A percentile compares a stretch with the other conserved stretches of the same genome.
Evolutionary conservation across 2,329 filamentous ascomycete species (phyloP).

Genomic region (Elsinoe perseae): DNA sequence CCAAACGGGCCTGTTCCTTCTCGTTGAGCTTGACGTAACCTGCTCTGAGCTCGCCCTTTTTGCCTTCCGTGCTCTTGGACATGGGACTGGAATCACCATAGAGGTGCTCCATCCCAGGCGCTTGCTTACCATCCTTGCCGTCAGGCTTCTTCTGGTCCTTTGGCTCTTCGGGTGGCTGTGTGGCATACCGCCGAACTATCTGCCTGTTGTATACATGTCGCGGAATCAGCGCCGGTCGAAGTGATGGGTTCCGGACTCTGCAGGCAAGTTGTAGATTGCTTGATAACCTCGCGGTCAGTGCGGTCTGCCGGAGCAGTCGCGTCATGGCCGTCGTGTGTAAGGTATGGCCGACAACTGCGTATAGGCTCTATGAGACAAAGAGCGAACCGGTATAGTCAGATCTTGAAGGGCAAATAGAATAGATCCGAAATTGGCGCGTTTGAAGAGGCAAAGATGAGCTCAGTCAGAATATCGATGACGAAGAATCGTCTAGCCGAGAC

Average conservation of each 20-base stretch:
- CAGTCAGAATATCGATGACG: constrained; percentile 13
- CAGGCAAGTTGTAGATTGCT: constrained; percentile 28
- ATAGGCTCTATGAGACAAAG: neutral
- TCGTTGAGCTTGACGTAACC: constrained; percentile 42
- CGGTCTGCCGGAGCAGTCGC: constrained; percentile 30
- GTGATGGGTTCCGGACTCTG: constrained; percentile 29
- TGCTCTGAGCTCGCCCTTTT: constrained; percentile 34
- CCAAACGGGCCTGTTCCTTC: constrained; percentile 51
- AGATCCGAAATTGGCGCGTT: neutral
- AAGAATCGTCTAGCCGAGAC: constrained; percentile 13
- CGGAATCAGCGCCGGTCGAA: constrained; percentile 34
- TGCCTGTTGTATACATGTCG: constrained; percentile 39
- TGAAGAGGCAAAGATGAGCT: constrained; percentile 3
- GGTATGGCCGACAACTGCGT: neutral
- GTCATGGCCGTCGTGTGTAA: constrained; percentile 23
- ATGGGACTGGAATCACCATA: constrained; percentile 38
- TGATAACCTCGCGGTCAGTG: constrained; percentile 28
- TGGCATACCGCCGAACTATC: constrained; percentile 37
- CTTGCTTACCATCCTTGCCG: constrained; percentile 30
- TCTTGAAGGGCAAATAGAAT: no score
- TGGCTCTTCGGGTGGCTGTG: constrained; percentile 39
- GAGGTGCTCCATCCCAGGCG: constrained; percentile 40
- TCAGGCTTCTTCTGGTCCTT: constrained; percentile 33
- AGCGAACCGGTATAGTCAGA: no score
- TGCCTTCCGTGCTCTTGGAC: constrained; percentile 32